Base-by-base conservation (phyloP, 73 alveolate genomes). In the Paramecium biaurelia region DNA sequence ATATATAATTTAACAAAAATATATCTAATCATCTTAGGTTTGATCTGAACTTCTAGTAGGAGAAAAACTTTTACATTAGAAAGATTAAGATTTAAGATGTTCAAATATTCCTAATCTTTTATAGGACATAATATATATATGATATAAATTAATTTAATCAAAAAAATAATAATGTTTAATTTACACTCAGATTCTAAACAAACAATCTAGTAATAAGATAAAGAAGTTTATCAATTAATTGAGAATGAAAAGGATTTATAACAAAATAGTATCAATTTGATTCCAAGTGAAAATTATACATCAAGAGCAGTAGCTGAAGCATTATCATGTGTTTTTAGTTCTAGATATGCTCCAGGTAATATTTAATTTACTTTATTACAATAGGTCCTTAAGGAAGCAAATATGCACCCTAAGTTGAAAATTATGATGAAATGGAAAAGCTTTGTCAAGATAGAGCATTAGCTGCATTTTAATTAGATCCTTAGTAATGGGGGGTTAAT, bases 401-500 rank as follows among this genome's bases (percentile, higher is more conserved):
- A 85, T 94, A 92, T 88, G 88, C 85, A 24, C 94, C 94, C 4
- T 86, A 92, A 21, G 92, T 85, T n/a, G 85, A 94, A 42, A 59
- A 38, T 26, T 93, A 93, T 72, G 98, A 95, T 79, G 70, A 92
- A 92, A 79, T 95, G 38, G 98, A 95, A 86, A 70, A 57, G 7
- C 86, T 95, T 11, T 92, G 96, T 37, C 67, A 93, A 85, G 70
- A 92, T 41, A 56, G 98, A 57, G 96, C 96, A 20, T 85, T 96
- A 7, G 94, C 84, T n/a, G 96, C 97, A 23, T 96, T 93, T 76
- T 93, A 92, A 21, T 63, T 94, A 20, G 63, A 76, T 92, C 89
- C 97, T 10, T 70, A 89, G 21, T 92, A 96, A 76, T 96, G 98
- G 98, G 96, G 96, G 38, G 96, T 95, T 34, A 94, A 92, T 85